Base-by-base conservation (phyloP, 2,329 filamentous ascomycete species). In the Arachnomyces sp. region DNA sequence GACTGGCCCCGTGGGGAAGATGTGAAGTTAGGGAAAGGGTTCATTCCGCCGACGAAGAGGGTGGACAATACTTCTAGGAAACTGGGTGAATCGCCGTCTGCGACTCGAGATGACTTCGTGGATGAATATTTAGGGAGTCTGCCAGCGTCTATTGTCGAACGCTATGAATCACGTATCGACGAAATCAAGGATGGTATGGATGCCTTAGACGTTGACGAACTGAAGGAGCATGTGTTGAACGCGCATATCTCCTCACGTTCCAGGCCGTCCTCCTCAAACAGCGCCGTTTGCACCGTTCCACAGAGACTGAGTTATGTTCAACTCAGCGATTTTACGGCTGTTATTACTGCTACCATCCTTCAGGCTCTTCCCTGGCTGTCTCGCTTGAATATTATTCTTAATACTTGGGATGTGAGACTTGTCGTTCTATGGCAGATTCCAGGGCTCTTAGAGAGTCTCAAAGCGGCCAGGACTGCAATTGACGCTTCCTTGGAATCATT, bases 281-380 rank as follows among this genome's bases (percentile, higher is more conserved):
- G 64, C 46, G 56, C 66, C 31, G 58, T 64, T 12, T 72, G 68
- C 36, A 63, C 57, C 42, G 51, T 18, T 56, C 59, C 56, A 40
- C 55, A 59, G 31, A 55, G 60, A 39, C 55, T 63, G 40, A 62
- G 69, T 31, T 85, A 85, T 61, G 77, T 75, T 46, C 80, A 76
- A 45, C 78, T 96, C 71, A 88, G 92, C 52, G 92, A 96, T 60
- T 79, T 95, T 53, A 89, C 87, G 7, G 86, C 90, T 16, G 75
- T 96, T 34, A 77, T 96, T 42, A 95, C 92, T 1, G 86, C 89
- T 18, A 94, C 90, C 28, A 84, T 95, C 13, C 67, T 98, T n/a
- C 86, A 92, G 56, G 80, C 87, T 3, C 72, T 98, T 14, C 92
- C 92, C 1, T 82, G 84, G 44, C 67, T 95, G 31, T 83, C 86